Conservation (phyloP, 441 rosid genomes). For the Pelargonium fulgidum region DNA sequence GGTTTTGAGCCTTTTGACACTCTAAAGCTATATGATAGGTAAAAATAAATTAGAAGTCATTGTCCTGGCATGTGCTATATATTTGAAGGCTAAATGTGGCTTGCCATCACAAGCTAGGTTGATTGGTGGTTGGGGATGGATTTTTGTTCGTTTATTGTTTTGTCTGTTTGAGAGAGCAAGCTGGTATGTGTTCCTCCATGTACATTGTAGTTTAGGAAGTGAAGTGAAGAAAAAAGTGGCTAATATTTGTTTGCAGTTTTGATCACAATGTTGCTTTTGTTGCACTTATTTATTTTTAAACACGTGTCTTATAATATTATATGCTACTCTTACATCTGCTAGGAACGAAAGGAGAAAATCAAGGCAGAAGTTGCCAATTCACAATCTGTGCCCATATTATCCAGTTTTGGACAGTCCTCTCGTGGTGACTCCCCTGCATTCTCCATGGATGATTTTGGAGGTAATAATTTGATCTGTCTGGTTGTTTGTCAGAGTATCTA, state of each 20-base stretch:
- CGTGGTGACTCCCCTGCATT: slow-evolving; percentile 41
- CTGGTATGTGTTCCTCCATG: no score
- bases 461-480: slow-evolving; percentile 27
- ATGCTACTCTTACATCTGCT: slow-evolving; percentile 20
- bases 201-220: not conserved
- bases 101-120: not conserved
- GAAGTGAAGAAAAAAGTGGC: not conserved
- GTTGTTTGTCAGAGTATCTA: not conserved
- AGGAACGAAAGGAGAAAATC: slow-evolving; percentile 73
- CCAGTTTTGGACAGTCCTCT: slow-evolving; percentile 36
- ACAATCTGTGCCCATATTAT: slow-evolving; percentile 36
- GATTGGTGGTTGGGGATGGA: not conserved
- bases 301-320: slow-evolving; percentile 18
- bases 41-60: not conserved
- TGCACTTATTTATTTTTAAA: not conserved
- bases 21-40: not conserved
- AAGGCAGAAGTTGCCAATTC: slow-evolving; percentile 62
- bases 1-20: not conserved
- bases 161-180: no score
- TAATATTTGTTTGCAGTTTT: not conserved
- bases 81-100: not conserved
- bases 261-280: not conserved
- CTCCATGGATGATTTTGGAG: slow-evolving; percentile 87
- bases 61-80: not conserved
- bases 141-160: not conserved